Base-by-base conservation (phyloP, 2,329 filamentous ascomycete species). In the Exophiala aquamarina region DNA sequence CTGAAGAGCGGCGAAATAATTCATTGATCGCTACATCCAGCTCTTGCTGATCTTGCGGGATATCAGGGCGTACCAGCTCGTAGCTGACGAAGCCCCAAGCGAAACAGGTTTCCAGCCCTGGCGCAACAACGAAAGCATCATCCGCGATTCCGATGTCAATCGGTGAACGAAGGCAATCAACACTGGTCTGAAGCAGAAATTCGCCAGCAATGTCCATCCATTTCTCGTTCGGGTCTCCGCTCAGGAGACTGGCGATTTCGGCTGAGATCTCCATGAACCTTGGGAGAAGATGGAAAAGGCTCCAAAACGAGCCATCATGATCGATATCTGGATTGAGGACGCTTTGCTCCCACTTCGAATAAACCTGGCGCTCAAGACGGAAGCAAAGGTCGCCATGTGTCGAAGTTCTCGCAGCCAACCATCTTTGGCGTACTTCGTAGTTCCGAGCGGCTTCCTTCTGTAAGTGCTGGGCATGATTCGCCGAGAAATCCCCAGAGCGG, bases 191-290 rank as follows among this genome's bases (percentile, higher is more conserved):
- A 4, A 57, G 38, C 49, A 59, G 56, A 19, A 59, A 49, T 32
- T 58, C 43, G 20, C 42, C 38, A 8, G 50, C 55, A 4, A 59
- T 29, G 4, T 44, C 11, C 49, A 58, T 58, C 58, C 56, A 59
- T 14, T 21, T 28, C 18, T 50, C 45, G 18, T 41, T 44, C 7
- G 48, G 32, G 20, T 42, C 13, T 14, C 49, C 35, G 20, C 32
- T 31, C 13, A 45, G 11, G 19, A 42, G 6, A 20, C 44, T 44
- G 10, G 45, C 39, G 5, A 58, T 43, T 18, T 52, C 32, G n/a
- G 49, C 52, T 8, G 55, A 57, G 11, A 59, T 46, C 20, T 40
- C 31, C 45, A 59, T 55, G 43, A 59, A 59, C 7, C 47, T 49
- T 4, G 47, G 44, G 10, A 58, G 15, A 19, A 58, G 34, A 29